phyloP scores from a whole-genome alignment of 805 yeast genomes.

The Starmerella davenportii region DNA sequence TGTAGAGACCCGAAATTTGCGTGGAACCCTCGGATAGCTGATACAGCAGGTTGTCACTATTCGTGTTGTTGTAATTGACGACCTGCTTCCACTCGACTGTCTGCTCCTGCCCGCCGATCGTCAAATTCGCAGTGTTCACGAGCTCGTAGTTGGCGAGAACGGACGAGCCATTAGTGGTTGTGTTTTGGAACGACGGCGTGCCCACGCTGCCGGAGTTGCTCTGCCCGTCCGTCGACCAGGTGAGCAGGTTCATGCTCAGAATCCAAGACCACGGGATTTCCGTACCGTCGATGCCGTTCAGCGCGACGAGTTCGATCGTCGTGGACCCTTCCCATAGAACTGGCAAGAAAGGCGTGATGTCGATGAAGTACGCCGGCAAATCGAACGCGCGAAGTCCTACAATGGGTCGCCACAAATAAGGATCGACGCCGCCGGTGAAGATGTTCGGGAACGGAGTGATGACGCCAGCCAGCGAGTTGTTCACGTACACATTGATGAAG shows the following conservation, averaged over 20 bases:
- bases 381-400: slow-evolving; percentile 63
- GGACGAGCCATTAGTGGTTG: neutral
- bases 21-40: slow-evolving; percentile 10
- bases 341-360: slow-evolving; percentile 53
- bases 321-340: slow-evolving; percentile 39
- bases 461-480: slow-evolving; percentile 41
- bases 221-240: slow-evolving; percentile 19
- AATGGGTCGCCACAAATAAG: slow-evolving; percentile 64
- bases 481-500: slow-evolving; percentile 41
- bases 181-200: slow-evolving; percentile 2
- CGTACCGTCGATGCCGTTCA: slow-evolving; percentile 14
- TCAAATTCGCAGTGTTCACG: slow-evolving; percentile 10
- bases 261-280: slow-evolving; percentile 20
- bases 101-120: slow-evolving; percentile 11
- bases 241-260: slow-evolving; percentile 19
- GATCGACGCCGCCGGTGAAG: slow-evolving; percentile 67
- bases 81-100: slow-evolving; percentile 12
- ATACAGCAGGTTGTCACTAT: slow-evolving; percentile 5
- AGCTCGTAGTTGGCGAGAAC: slow-evolving; percentile 6
- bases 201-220: slow-evolving; percentile 9
- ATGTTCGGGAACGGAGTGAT: slow-evolving; percentile 55
- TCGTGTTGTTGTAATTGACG: slow-evolving; percentile 9
- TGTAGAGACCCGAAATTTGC: slow-evolving; percentile 7
- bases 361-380: slow-evolving; percentile 49
- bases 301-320: slow-evolving; percentile 37